These are phyloP conservation scores for Saturnispora sanitii DNA, from an alignment of 805 yeast genomes.

Conservation along the genomic window DNA sequence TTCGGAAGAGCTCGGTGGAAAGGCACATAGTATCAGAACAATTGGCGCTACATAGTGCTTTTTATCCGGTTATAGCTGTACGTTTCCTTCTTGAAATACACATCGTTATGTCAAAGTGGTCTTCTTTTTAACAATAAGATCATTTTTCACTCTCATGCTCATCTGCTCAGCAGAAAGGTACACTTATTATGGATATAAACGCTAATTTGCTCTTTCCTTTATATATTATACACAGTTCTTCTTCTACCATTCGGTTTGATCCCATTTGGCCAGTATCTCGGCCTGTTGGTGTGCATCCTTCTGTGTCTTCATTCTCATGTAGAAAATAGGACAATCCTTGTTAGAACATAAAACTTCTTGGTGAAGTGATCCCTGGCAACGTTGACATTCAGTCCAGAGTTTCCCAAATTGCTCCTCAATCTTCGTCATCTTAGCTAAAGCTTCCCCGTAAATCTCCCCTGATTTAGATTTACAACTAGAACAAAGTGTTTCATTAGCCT, in stretches of 20 bases:
- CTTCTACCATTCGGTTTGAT: conserved; percentile 43
- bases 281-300: conserved; percentile 55
- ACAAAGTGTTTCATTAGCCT: conserved; percentile 47
- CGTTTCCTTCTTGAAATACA: too few species aligned
- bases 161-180: conserved; percentile 2
- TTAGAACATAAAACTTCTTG: conserved; percentile 93
- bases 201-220: background rate
- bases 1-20: too few species aligned
- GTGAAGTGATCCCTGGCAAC: conserved; percentile 93
- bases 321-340: conserved; percentile 94
- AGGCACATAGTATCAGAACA: too few species aligned
- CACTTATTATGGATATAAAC: background rate
- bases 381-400: conserved; percentile 96
- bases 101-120: too few species aligned
- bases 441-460: conserved; percentile 72
- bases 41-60: too few species aligned
- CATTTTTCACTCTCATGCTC: background rate
- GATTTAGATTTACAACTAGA: conserved; percentile 63
- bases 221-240: too few species aligned
- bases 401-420: conserved; percentile 76
- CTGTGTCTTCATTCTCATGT: conserved; percentile 86
- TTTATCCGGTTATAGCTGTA: too few species aligned
- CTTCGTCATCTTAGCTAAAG: conserved; percentile 68
- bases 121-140: too few species aligned
- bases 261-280: conserved; percentile 56